A percentile compares a stretch with the other conserved stretches of the same genome.
These are phyloP conservation scores for Wickerhamomyces alni DNA, from an alignment of 805 yeast genomes.

Conservation along the genomic window DNA sequence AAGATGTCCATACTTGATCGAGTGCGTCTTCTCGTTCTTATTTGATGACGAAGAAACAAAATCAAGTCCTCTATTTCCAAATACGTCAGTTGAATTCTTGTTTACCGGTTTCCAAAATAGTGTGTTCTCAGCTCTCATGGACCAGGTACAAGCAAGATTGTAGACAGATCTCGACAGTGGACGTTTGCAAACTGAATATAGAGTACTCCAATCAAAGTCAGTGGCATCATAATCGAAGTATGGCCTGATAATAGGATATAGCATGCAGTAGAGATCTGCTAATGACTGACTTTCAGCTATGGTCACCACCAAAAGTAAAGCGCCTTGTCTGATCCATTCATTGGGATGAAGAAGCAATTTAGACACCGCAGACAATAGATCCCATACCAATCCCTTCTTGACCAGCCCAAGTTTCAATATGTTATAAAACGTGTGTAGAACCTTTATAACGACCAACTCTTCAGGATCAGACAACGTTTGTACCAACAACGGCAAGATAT, in stretches of 20 bases:
- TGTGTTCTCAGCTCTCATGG: conserved; percentile 54
- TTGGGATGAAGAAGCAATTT: conserved; percentile 79
- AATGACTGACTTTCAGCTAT: conserved; percentile 56
- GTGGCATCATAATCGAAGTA: conserved; percentile 73
- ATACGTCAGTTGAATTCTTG: conserved; percentile 31
- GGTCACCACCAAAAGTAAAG: conserved; percentile 53
- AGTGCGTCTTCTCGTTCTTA: conserved; percentile 13
- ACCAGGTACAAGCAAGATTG: conserved; percentile 66
- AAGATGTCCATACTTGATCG: conserved; percentile 32
- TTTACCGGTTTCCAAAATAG: conserved; percentile 71
- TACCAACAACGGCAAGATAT: conserved; percentile 74
- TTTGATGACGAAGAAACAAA: conserved; percentile 23
- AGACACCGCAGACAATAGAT: conserved; percentile 42
- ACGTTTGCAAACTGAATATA: conserved; percentile 60
- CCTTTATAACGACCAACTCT: conserved; percentile 70
- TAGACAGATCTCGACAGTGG: conserved; percentile 65
- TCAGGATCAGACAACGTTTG: conserved; percentile 84
- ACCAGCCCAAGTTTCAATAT: conserved; percentile 53
- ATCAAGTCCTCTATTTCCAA: conserved; percentile 37
- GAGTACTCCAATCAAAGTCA: conserved; percentile 56
- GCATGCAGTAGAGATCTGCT: conserved; percentile 79
- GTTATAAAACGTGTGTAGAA: conserved; percentile 52
- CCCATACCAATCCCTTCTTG: conserved; percentile 45
- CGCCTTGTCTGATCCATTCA: conserved; percentile 72
- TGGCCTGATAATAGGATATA: conserved; percentile 75